Base-by-base conservation (phyloP, 257 asterid genomes). In the Asclepias syriaca region DNA sequence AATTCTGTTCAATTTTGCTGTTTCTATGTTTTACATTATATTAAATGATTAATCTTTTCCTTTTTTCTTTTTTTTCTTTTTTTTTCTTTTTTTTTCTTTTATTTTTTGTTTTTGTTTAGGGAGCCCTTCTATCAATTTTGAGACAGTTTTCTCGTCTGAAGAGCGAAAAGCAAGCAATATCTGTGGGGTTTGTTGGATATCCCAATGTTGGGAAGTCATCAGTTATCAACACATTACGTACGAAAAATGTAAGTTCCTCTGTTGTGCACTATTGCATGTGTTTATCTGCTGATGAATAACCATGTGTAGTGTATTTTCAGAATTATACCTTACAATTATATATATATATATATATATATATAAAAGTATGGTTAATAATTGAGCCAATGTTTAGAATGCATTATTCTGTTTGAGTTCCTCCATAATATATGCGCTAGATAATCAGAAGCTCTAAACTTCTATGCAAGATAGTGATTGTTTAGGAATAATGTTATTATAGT, bases 161-260 rank as follows among this genome's bases (percentile, higher is more conserved):
- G 84, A 87, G 90, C 72, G 98, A 95, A 82, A 95, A 95, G 80
- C 98, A 95, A 84, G 93, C 94, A 78, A 91, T 95, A 84, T 95
- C 99, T 9, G 99, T 95, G 56, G 99, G 99, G 24, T 95, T 95
- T 68, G 89, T 95, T 19, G 99, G 99, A 45, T 95, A 95, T 84
- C 99, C 99, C 58, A 92, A 92, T 79, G 99, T 95, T 77, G 99
- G 99, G 66, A 94, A 91, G 82, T 94, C 99, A 19, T 94, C 99
- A 71, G 97, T 94, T 74, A 94, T 94, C 84, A 89, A 94, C 83
- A 94, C 99, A n/a, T 70, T 94, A 79, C 97, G 97, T 24, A 89
- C 97, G 18, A 95, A 95, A 84, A 95, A 87, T 84, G 99, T 95
- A 87, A 81, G 70, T 24, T 5, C 11, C 77, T 51, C 40, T 70